These are phyloP conservation scores for Tylopilus felleus DNA, from an alignment of 768 basidiomycete species.

Conservation along the genomic window DNA sequence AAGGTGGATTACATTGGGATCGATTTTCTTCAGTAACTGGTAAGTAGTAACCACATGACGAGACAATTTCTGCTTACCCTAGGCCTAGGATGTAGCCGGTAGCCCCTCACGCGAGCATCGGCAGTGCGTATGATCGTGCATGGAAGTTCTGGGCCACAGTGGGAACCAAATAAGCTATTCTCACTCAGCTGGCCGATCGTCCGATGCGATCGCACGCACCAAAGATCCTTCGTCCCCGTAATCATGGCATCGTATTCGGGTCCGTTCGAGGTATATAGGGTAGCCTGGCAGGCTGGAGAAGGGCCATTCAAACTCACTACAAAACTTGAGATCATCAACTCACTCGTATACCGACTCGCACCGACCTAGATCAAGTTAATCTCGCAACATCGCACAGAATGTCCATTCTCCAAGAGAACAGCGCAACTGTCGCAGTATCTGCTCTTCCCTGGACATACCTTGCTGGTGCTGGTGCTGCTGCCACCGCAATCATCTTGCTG, in stretches of 20 bases:
- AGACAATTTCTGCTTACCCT: no score
- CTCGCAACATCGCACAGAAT: not conserved
- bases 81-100: no score
- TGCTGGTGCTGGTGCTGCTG: not conserved
- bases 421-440: not conserved
- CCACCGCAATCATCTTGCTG: not conserved
- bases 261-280: not conserved
- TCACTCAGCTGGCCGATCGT: not conserved
- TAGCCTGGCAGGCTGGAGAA: not conserved
- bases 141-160: no score
- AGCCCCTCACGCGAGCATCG: no score
- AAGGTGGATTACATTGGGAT: no score
- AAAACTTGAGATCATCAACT: not conserved
- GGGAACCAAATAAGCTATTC: no score
- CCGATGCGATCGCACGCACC: not conserved
- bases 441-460: not conserved
- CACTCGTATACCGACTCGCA: not conserved
- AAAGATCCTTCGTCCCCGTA: not conserved
- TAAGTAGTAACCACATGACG: no score
- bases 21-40: no score
- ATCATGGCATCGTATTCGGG: not conserved
- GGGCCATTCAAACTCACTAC: not conserved
- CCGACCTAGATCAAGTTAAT: no score
- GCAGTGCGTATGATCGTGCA: no score
- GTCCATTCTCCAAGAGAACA: not conserved